These are phyloP conservation scores for Rhododendron ferrugineum DNA, from an alignment of 148 eudicot species.

Conservation along the genomic window DNA sequence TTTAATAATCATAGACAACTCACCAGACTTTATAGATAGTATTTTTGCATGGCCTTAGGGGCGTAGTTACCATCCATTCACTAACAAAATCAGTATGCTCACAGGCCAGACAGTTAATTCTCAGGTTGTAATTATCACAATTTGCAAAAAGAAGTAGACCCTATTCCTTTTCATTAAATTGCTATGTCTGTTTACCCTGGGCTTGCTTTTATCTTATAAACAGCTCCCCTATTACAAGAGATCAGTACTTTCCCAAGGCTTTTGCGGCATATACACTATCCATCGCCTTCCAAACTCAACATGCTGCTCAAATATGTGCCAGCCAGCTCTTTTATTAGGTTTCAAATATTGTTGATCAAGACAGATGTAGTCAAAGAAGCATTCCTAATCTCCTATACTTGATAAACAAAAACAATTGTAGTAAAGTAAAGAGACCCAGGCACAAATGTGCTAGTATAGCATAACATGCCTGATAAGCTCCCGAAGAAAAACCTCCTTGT, in stretches of 20 bases:
- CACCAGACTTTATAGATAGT: too few species aligned
- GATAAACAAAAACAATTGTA: neutral
- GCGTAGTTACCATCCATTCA: neutral
- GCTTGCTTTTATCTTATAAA: neutral
- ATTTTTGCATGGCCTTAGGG: neutral
- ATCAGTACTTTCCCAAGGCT: neutral
- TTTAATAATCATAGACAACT: neutral
- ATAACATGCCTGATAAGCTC: slow-evolving; percentile 79
- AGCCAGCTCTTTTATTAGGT: neutral
- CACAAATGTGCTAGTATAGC: neutral
- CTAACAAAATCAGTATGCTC: neutral
- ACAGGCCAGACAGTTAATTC: neutral
- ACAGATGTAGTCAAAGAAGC: neutral
- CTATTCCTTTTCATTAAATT: neutral
- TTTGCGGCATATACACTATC: neutral
- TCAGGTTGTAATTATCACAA: neutral
- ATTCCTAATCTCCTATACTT: neutral
- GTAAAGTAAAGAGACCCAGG: neutral
- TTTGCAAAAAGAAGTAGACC: neutral
- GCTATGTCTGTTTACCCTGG: neutral
- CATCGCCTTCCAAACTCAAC: neutral
- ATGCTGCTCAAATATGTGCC: neutral
- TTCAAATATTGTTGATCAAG: neutral
- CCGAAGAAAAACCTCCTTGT: slow-evolving; percentile 91
- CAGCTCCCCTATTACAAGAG: neutral